Conservation (phyloP, 129 eudicot species). For the Centrapalus pauciflorus region DNA sequence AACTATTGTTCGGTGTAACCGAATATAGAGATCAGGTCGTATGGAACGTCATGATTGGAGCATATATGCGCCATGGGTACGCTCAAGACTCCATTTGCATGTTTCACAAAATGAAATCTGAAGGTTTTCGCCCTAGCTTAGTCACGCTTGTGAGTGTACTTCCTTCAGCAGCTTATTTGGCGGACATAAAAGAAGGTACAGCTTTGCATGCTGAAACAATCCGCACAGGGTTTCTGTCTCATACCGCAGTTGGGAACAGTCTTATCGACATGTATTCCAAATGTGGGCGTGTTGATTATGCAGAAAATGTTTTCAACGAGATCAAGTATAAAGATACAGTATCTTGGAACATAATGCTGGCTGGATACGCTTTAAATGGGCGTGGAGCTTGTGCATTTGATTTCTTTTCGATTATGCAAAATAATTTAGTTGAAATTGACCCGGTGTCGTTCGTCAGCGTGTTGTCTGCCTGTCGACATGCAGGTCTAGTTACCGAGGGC, state of each 20-base stretch:
- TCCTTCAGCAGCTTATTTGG: constrained; percentile 49
- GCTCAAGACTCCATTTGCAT: constrained; percentile 41
- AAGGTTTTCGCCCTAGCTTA: constrained; percentile 42
- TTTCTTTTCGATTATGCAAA: constrained; percentile 48
- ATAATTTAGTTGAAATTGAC: constrained; percentile 41
- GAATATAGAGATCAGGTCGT: constrained; percentile 37
- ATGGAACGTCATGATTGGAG: constrained; percentile 68
- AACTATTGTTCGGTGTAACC: constrained; percentile 40
- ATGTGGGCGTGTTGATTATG: constrained; percentile 59
- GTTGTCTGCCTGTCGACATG: constrained; percentile 68
- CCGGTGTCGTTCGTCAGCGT: constrained; percentile 54
- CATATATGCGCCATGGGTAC: constrained; percentile 34
- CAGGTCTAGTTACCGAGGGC: constrained; percentile 55
- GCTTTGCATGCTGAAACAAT: constrained; percentile 38
- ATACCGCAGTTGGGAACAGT: constrained; percentile 35
- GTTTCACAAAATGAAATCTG: constrained; percentile 45
- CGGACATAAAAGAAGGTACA: constrained; percentile 53
- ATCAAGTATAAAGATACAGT: constrained; percentile 47
- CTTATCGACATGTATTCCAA: constrained; percentile 73
- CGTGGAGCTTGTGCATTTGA: constrained; percentile 37
- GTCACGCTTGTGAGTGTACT: constrained; percentile 63
- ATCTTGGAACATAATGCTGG: constrained; percentile 68
- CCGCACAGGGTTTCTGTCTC: constrained; percentile 43
- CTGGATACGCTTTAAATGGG: constrained; percentile 61
- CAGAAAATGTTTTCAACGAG: constrained; percentile 39